Evolutionary conservation across 225 moss, liverwort and hornwort species (phyloP), one percentile per base, ranked within the genome.

Genomic region (Lunularia cruciata): DNA sequence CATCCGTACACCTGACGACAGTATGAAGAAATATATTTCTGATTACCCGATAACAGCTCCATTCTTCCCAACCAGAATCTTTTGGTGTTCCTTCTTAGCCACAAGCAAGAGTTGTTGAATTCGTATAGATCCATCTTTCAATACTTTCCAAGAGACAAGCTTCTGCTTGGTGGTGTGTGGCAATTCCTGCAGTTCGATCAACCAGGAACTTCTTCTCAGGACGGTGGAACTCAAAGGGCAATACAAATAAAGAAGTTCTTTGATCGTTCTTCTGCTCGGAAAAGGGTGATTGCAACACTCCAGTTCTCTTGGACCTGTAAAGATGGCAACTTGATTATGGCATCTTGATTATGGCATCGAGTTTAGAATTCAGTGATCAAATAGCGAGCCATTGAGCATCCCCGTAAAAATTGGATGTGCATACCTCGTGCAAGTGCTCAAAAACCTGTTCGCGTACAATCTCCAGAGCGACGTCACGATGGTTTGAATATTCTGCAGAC

Each of bases 381-480:
- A n/a, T n/a, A n/a, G n/a, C n/a, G n/a, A n/a, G n/a, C 16, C 12
- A 10, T 16, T 43, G 11, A 51, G 25, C n/a, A 22, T 6, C 51
- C 9, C 8, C 25, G n/a, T n/a, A n/a, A n/a, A n/a, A n/a, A n/a
- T n/a, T n/a, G n/a, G 10, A 20, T 23, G 10, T 12, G 66, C 74
- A 31, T 59, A 98, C 96, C 93, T 91, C 91, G 63, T 99, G 98
- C 77, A 99, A 63, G 60, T 78, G 83, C 59, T 93, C 93, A 76
- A 91, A 99, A 43, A 99, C 81, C 57, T 91, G 91, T 81, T 99
- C 93, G 25, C 93, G 87, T 51, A 99, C 98, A 79, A 99, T 78
- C 76, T 99, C 98, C 23, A 99, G 86, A 60, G 98, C 87, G 70
- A 93, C 79, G 58, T 91, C 89, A 26, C 89, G 86, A 48, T 86